Percentiles rank a stretch among this genome's conserved stretches.
phyloP scores from a whole-genome alignment of 768 basidiomycete species.

The Daedalea quercina region DNA sequence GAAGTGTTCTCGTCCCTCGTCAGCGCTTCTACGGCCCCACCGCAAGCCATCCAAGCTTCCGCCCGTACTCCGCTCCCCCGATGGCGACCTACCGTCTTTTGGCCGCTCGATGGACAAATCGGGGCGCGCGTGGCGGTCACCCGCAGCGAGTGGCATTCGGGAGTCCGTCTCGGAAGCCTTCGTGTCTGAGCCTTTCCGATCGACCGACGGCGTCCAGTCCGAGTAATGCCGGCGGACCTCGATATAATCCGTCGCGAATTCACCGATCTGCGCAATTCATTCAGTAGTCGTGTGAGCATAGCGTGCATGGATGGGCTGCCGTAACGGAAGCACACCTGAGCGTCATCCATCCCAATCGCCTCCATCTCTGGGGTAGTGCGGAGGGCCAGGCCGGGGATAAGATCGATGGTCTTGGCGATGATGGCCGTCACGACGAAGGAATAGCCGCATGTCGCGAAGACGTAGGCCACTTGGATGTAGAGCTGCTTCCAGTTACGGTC shows the following conservation, averaged over 20 bases:
- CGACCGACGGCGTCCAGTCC: constrained; percentile 40
- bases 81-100: neutral
- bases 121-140: constrained; percentile 24
- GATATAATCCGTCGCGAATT: constrained; percentile 45
- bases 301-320: neutral
- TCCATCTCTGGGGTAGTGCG: constrained; percentile 58
- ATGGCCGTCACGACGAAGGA: constrained; percentile 71
- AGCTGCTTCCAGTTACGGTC: constrained; percentile 76
- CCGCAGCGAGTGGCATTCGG: constrained; percentile 17
- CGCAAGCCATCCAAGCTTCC: neutral
- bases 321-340: constrained; percentile 42
- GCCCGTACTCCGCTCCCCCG: neutral
- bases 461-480: constrained; percentile 74
- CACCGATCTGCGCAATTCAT: constrained; percentile 40
- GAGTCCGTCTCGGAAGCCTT: constrained; percentile 5
- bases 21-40: neutral
- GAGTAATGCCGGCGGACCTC: constrained; percentile 61
- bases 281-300: constrained; percentile 27
- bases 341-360: constrained; percentile 81
- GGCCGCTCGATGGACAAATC: constrained; percentile 6
- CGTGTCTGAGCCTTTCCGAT: constrained; percentile 1
- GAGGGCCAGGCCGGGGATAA: constrained; percentile 68
- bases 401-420: constrained; percentile 78
- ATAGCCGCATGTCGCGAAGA: constrained; percentile 69
- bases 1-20: neutral